Conservation (phyloP, 2,329 filamentous ascomycete genomes). For the Penicillium sclerotigenum region DNA sequence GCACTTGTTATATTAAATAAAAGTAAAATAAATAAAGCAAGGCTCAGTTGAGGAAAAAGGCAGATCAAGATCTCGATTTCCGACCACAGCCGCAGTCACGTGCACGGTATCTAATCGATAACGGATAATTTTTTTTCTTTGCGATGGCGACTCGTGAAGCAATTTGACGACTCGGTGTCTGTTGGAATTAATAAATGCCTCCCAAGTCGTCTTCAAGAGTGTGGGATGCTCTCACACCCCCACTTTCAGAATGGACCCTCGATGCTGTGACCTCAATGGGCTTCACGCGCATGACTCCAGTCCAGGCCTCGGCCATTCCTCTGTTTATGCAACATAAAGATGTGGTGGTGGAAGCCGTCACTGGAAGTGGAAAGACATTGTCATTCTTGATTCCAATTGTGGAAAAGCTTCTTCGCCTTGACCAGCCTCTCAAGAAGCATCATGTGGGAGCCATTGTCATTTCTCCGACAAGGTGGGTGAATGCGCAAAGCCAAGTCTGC, state of each 20-base stretch:
- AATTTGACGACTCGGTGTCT: neutral
- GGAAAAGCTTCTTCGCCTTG: constrained; percentile 73
- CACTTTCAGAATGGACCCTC: constrained; percentile 77
- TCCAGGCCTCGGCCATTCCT: constrained; percentile 88
- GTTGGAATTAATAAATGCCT: constrained; percentile 27
- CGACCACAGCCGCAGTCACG: constrained; percentile 24
- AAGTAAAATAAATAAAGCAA: constrained; percentile 5
- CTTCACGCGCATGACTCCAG: constrained; percentile 83
- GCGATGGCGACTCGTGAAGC: constrained; percentile 2
- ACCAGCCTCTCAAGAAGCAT: constrained; percentile 81
- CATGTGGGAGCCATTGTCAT: constrained; percentile 89
- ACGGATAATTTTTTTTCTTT: constrained; percentile 25
- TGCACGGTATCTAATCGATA: constrained; percentile 37
- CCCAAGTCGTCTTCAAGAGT: constrained; percentile 52
- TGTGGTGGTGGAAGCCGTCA: constrained; percentile 89
- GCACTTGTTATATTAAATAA: neutral
- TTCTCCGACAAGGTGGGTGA: constrained; percentile 66
- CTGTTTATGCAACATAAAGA: constrained; percentile 88
- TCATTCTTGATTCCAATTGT: constrained; percentile 81
- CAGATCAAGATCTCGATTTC: constrained; percentile 17
- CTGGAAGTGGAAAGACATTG: constrained; percentile 86
- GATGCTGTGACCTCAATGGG: constrained; percentile 82
- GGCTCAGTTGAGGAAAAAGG: constrained; percentile 11
- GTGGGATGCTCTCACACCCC: constrained; percentile 68
- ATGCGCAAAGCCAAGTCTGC: neutral